Percentiles rank a stretch among this genome's conserved stretches.
Evolutionary conservation across 306 rosid species (phyloP).

Genomic region (Castanea crenata): DNA sequence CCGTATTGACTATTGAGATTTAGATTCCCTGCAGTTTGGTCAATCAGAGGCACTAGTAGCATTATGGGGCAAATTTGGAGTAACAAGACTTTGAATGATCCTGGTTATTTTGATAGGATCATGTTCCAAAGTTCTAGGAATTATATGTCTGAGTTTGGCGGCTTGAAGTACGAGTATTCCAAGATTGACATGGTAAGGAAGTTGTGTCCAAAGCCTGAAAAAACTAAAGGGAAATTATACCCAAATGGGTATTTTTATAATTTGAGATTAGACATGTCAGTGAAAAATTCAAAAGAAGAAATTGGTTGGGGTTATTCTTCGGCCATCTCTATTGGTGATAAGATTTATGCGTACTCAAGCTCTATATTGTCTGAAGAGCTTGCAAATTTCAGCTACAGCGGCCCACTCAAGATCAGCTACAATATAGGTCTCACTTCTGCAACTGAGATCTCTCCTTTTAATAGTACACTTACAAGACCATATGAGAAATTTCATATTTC

Average conservation of each 20-base stretch:
- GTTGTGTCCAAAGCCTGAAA: constrained; percentile 26
- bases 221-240: constrained; percentile 2
- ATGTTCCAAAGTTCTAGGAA: constrained; percentile 18
- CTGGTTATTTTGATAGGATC: constrained; percentile 39
- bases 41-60: constrained; percentile 38
- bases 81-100: constrained; percentile 33
- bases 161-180: constrained; percentile 43
- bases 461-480: not conserved
- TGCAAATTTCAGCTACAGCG: not conserved
- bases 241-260: constrained; percentile 26
- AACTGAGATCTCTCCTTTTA: constrained; percentile 2
- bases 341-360: not conserved
- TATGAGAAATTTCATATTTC: constrained; percentile 12
- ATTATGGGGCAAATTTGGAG: constrained; percentile 59
- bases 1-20: constrained; percentile 42
- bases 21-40: constrained; percentile 43
- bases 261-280: constrained; percentile 45
- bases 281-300: constrained; percentile 10
- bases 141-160: not conserved
- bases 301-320: constrained; percentile 27
- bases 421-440: not conserved
- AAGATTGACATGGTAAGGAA: constrained; percentile 28
- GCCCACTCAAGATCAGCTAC: constrained; percentile 27
- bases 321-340: constrained; percentile 40
- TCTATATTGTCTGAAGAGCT: not conserved